Evolutionary conservation across 345 rosid species (phyloP).

Genomic region (Eucalyptus curtisii): DNA sequence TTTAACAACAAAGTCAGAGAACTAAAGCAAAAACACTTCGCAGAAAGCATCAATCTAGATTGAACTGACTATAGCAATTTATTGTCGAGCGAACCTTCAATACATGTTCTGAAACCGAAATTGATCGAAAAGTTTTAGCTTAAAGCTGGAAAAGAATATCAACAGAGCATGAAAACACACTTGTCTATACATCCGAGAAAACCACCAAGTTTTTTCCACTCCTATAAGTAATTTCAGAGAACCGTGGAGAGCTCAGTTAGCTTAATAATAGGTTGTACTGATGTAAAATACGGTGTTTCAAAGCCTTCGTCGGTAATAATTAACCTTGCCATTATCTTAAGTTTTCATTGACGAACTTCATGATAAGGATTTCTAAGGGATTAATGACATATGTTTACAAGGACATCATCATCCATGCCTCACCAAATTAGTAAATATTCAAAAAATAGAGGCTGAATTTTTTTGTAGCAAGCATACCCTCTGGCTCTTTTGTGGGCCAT

Average conservation of each 20-base stretch:
- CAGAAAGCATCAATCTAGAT: background rate
- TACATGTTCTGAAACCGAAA: background rate
- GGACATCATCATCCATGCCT: background rate
- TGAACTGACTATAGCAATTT: background rate
- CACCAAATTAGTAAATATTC: background rate
- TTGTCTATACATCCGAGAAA: background rate
- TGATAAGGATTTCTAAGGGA: background rate
- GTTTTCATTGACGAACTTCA: background rate
- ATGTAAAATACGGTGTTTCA: background rate
- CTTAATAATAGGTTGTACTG: background rate
- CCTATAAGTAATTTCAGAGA: background rate
- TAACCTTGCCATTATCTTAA: background rate
- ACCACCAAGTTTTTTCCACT: background rate
- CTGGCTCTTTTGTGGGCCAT: slow-evolving; percentile 53
- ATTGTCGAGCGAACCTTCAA: background rate
- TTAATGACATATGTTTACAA: background rate
- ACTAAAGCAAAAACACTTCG: background rate
- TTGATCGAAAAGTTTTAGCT: background rate
- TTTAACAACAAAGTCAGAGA: background rate
- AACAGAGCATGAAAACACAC: background rate
- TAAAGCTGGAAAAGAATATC: background rate
- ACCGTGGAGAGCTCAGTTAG: background rate
- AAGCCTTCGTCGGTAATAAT: background rate
- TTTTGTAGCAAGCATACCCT: slow-evolving; percentile 22
- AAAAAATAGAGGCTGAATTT: background rate